Evolutionary conservation across 192 early-diverging fungal genomes (phyloP).

Genomic region (Glomus cerebriforme): DNA sequence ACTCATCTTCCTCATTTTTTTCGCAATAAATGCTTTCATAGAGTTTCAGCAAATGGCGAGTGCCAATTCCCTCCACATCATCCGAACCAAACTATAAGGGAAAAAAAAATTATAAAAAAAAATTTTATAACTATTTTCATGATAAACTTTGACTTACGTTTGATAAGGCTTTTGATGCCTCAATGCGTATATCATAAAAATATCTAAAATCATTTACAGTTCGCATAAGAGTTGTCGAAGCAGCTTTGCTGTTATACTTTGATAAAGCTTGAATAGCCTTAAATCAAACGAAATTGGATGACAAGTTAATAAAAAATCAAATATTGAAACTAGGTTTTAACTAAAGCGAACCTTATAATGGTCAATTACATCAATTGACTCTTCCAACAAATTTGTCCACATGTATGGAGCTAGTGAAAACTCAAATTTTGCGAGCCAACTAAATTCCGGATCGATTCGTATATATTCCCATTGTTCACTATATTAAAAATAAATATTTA

Average conservation of each 20-base stretch:
- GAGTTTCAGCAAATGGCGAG: slow-evolving; percentile 72
- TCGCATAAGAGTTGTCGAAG: slow-evolving; percentile 74
- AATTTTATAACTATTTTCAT: neutral
- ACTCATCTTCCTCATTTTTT: slow-evolving; percentile 36
- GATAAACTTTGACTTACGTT: slow-evolving; percentile 33
- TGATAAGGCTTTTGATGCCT: slow-evolving; percentile 73
- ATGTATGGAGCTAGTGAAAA: slow-evolving; percentile 92
- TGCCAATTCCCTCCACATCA: slow-evolving; percentile 63
- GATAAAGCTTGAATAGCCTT: slow-evolving; percentile 70
- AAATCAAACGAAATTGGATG: neutral
- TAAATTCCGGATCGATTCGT: slow-evolving; percentile 88
- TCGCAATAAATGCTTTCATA: slow-evolving; percentile 77
- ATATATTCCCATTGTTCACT: slow-evolving; percentile 94
- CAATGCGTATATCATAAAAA: slow-evolving; percentile 87
- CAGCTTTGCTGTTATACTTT: slow-evolving; percentile 61
- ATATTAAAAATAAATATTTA: slow-evolving; percentile 5
- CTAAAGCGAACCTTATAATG: slow-evolving; percentile 76
- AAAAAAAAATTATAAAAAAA: neutral
- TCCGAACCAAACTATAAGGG: slow-evolving; percentile 51
- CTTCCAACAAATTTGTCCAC: slow-evolving; percentile 91
- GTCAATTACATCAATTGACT: slow-evolving; percentile 89
- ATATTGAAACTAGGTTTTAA: neutral
- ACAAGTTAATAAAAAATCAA: neutral
- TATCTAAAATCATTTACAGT: slow-evolving; percentile 76
- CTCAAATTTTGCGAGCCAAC: slow-evolving; percentile 88